Evolutionary conservation across 164 flowering plant species (phyloP).

Genomic region (Chimonanthus salicifolius): DNA sequence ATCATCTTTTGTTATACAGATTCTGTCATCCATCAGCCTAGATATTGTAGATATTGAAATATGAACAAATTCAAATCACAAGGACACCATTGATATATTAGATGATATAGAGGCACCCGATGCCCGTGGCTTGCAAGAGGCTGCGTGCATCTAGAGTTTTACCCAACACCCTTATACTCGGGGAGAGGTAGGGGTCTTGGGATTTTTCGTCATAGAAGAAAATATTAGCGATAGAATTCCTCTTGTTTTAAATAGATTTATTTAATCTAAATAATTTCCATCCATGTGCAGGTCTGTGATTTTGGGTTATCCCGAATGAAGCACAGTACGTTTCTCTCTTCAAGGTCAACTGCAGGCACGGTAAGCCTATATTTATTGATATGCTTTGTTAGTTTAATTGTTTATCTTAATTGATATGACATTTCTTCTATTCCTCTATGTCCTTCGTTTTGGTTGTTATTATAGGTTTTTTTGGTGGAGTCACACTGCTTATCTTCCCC

Average conservation of each 20-base stretch:
- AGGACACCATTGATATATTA: background rate
- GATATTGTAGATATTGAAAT: background rate
- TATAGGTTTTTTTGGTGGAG: too few species aligned
- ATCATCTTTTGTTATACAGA: background rate
- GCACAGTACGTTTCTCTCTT: slow-evolving; percentile 82
- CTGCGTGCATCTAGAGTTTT: too few species aligned
- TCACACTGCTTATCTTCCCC: too few species aligned
- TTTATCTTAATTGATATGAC: background rate
- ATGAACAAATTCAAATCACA: background rate
- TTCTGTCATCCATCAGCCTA: background rate
- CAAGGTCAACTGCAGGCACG: slow-evolving; percentile 93
- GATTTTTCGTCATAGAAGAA: too few species aligned
- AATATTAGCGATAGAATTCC: too few species aligned
- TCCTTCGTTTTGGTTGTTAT: background rate
- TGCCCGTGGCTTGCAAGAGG: too few species aligned
- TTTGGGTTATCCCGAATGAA: slow-evolving; percentile 92
- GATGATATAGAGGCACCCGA: background rate
- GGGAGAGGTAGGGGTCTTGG: too few species aligned
- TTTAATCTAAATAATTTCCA: slow-evolving; percentile 2
- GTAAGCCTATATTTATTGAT: slow-evolving; percentile 31
- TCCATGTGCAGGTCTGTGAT: slow-evolving; percentile 68
- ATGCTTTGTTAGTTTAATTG: background rate
- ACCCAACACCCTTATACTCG: too few species aligned
- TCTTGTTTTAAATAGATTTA: background rate
- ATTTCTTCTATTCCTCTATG: background rate